Evolutionary conservation across 768 basidiomycete genomes (phyloP), one percentile per base, ranked within the genome.

Genomic region (Amanita muscaria): DNA sequence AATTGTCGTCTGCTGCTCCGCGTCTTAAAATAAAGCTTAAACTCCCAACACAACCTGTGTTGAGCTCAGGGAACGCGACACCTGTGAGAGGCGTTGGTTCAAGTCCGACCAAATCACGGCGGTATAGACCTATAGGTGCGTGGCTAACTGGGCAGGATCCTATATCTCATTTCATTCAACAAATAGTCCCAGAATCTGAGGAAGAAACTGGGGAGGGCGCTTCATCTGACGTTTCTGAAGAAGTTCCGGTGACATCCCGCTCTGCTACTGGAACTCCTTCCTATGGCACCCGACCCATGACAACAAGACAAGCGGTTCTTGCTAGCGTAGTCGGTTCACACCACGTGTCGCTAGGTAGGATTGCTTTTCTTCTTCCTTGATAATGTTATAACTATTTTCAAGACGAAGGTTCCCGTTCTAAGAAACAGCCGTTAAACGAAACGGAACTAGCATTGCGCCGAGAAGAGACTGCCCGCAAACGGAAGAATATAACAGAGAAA

Each of bases 391-490:
- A 42, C 6, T 40, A 35, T 36, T 42, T 7, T 25, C 35, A 38
- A n/a, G 24, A 11, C 37, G 59, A 60, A 40, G 56, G 55, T 4
- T 55, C 57, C 1, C 54, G 61, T 2, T 68, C 69, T 41, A 76
- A 76, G 60, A 87, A 84, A 59, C 80, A 81, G 53, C 72, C 76
- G 6, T 64, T 85, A 5, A 87, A 79, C 6, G 82, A 83, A 48
- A 70, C 76, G 2, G 86, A 88, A 59, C 66, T 88, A 3, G 84
- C 84, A 0, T 64, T 88, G 2, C 72, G 80, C 31, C 69, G 82
- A 15, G 85, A 89, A 53, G 89, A 92, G 57, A 87, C 82, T 0
- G 85, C 86, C 0, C 68, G 88, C 29, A 91, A 89, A 62, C 72
- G 89, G 42, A 84, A 77, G 54, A 83, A 87, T 53, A 62, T 90